Evolutionary conservation across 768 basidiomycete genomes (phyloP), one percentile per base, ranked within the genome.

Genomic region (Gelatoporia subvermispora): DNA sequence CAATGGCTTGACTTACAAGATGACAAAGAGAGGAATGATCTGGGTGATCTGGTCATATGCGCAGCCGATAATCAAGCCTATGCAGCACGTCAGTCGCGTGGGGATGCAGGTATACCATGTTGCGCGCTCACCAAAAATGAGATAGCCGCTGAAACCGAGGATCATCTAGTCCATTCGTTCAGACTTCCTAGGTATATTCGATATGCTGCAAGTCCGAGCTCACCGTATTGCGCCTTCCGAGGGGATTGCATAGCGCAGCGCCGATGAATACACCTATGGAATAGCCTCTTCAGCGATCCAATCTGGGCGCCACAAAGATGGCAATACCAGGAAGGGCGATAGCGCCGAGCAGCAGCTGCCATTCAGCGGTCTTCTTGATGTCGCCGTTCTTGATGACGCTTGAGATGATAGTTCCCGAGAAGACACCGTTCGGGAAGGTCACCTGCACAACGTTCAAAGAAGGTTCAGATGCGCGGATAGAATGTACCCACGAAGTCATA

Each of bases 361-460:
- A 85, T 61, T 85, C 84, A 2, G 84, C 83, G 2, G 78, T 87
- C 48, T 64, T 51, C 59, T 79, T 81, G 62, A 82, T 73, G 56
- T 73, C 69, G 4, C 71, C 69, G 35, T 75, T 59, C 41, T 78
- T 73, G 38, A 85, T 82, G 24, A 88, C 77, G 41, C 76, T 78
- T 3, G 82, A 74, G 24, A 88, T 85, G 49, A 85, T 86, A 3
- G 78, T 75, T 8, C 78, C 78, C 23, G 77, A 78, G 66, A 84
- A 86, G 4, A 85, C 78, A 16, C 83, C 82, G 54, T 86, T 86
- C 0, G 84, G 85, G 62, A 85, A 87, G 4, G 81, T 81, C 24
- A 88, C 73, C 79, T 81, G 28, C n/a, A 11, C 28, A 24, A 48
- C 2, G 11, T n/a, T 22, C 47, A 15, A 49, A 20, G 28, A 41